Conservation (phyloP, 129 eudicot species). For the Mikania micrantha region DNA sequence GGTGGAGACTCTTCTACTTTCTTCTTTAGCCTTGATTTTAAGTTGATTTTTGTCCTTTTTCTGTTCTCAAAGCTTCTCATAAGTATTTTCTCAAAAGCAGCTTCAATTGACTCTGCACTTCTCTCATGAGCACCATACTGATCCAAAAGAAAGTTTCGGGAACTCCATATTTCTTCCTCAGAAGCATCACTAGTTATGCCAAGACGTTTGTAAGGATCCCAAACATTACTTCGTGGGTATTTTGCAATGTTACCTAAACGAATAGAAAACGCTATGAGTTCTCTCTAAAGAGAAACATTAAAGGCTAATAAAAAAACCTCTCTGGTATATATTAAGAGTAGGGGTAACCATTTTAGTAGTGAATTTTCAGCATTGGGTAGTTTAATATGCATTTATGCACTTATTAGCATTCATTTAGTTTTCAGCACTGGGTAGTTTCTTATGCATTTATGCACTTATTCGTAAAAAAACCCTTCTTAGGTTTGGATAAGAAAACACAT, state of each 20-base stretch:
- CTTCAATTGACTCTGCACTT: constrained; percentile 88
- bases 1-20: constrained; percentile 96
- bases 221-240: constrained; percentile 64
- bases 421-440: no score
- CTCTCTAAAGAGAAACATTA: not conserved
- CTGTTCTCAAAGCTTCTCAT: constrained; percentile 74
- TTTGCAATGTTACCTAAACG: constrained; percentile 51
- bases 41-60: constrained; percentile 75
- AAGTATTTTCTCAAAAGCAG: constrained; percentile 83
- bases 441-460: no score
- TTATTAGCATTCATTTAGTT: no score
- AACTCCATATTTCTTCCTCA: constrained; percentile 91
- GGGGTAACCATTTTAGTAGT: no score
- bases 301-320: not conserved
- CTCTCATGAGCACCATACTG: constrained; percentile 81
- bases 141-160: constrained; percentile 71
- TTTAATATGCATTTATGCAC: no score
- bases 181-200: constrained; percentile 81
- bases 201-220: constrained; percentile 97
- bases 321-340: not conserved
- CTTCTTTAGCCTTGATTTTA: constrained; percentile 78
- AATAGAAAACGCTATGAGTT: not conserved
- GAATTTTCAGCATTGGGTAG: no score
- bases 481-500: no score
- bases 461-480: no score